phyloP scores from a whole-genome alignment of 108 stramenopile genomes.

The Nannochloropsis salina region DNA sequence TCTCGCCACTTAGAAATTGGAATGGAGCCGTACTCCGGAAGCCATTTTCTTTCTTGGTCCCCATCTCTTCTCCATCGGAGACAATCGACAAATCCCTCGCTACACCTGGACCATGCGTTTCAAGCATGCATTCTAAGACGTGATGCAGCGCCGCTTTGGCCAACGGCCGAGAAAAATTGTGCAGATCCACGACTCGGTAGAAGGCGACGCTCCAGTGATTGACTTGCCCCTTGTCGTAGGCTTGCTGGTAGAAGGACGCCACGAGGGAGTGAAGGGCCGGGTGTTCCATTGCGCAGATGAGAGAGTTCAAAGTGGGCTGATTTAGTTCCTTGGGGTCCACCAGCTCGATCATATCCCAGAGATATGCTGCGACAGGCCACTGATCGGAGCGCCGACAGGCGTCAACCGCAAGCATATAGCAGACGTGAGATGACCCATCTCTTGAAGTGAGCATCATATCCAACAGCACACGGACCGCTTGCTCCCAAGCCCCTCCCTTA shows the following conservation, averaged over 20 bases:
- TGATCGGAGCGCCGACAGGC: background rate
- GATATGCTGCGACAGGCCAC: background rate
- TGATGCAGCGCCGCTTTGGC: background rate
- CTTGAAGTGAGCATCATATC: background rate
- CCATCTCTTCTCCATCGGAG: background rate
- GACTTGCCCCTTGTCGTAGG: background rate
- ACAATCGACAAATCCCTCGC: background rate
- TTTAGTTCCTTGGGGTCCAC: background rate
- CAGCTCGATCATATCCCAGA: background rate
- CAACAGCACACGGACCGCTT: background rate
- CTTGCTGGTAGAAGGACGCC: background rate
- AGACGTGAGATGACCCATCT: background rate
- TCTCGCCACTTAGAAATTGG: too few species aligned
- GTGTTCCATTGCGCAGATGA: background rate
- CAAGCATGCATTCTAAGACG: background rate
- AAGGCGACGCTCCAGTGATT: background rate
- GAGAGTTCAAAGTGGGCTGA: background rate
- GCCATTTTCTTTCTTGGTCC: background rate
- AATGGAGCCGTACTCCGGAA: background rate
- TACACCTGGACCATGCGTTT: background rate
- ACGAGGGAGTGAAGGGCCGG: background rate
- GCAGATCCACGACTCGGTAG: slow-evolving; percentile 15
- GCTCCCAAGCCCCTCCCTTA: background rate
- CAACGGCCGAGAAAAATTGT: slow-evolving; percentile 8
- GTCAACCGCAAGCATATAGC: background rate